Evolutionary conservation across 2,329 filamentous ascomycete species (phyloP), one percentile per base, ranked within the genome.

Genomic region (Diaporthe destruens): DNA sequence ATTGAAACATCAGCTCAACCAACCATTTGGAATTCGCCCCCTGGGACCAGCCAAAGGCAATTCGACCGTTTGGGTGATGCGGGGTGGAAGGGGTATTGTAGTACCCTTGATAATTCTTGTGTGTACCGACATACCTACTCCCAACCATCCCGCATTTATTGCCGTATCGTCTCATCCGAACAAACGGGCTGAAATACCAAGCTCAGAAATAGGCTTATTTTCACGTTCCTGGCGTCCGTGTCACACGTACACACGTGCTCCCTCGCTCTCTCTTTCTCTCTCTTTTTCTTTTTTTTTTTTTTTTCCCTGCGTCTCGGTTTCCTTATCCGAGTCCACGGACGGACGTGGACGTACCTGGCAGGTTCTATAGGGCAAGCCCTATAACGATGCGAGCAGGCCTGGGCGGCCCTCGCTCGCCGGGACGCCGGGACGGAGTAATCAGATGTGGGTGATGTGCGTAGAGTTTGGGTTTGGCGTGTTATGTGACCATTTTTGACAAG

Each of bases 1-100:
- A 55, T 42, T 67, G 71, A 70, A 70, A 70, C 66, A 59, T 57
- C 53, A 16, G 56, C 23, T 61, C 42, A 42, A 32, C 61, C 61
- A 39, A 61, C 57, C 23, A 6, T 20, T 7, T 20, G 14, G 6
- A 14, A 18, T 36, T 61, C 12, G 36, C 16, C 12, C 3, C 56
- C 36, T 36, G 25, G 25, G n/a, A 36, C 3, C 16, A 2, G 32
- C 20, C 32, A 36, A 20, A 53, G 47, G 47, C 32, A 36, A 66
- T 36, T n/a, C 25, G 61, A 36, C 25, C 20, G 29, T 25, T n/a
- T 9, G n/a, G 44, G 42, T 42, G 14, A 6, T 51, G 61, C 47
- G 32, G n/a, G 47, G 32, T 66, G 61, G 51, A 7, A 51, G 49
- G 20, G 16, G 6, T 36, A 9, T 16, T 20, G 23, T 14, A 12